Conservation (phyloP, 345 rosid species). For the Melaleuca quinquenervia region DNA sequence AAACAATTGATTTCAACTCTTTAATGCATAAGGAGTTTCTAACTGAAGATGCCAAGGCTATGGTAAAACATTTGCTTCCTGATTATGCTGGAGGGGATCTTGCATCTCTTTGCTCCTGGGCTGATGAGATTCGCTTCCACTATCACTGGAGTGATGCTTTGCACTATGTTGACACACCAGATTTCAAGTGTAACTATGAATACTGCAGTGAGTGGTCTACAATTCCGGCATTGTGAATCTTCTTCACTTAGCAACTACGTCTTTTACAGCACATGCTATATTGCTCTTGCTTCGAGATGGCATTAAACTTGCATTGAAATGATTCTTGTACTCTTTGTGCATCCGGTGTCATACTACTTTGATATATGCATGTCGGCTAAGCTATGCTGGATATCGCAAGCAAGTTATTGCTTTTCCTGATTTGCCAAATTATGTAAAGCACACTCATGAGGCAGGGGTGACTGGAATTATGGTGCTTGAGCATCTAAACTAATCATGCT, state of each 20-base stretch:
- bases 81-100: constrained; percentile 75
- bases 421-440: not conserved
- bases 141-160: constrained; percentile 78
- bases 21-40: constrained; percentile 40
- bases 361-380: not conserved
- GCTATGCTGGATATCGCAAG: not conserved
- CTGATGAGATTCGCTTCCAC: constrained; percentile 63
- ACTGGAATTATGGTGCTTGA: not conserved
- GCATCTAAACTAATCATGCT: not conserved
- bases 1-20: not conserved
- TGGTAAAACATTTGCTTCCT: constrained; percentile 61
- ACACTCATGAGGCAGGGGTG: not conserved
- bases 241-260: not conserved
- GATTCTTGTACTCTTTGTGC: not conserved
- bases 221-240: not conserved
- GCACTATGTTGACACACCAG: constrained; percentile 90
- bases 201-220: constrained; percentile 56
- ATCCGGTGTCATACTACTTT: not conserved
- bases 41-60: constrained; percentile 51
- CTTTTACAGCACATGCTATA: not conserved
- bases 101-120: constrained; percentile 86
- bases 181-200: constrained; percentile 72
- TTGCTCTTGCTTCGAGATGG: not conserved
- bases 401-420: not conserved
- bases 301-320: not conserved